Evolutionary conservation across 805 yeast species (phyloP).

Genomic region (Wickerhamomyces subpelliculosus): DNA sequence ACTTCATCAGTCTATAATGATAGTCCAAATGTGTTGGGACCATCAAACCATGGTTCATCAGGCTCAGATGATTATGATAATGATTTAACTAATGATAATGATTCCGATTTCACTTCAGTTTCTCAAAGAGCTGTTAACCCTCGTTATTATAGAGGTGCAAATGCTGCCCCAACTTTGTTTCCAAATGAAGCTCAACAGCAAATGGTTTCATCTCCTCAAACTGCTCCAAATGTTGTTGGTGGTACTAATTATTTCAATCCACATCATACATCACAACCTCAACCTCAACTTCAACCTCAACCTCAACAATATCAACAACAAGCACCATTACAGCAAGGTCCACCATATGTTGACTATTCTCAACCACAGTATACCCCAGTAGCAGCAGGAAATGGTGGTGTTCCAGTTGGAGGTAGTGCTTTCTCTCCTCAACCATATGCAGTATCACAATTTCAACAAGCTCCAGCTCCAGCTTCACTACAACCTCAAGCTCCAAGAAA

Average conservation of each 20-base stretch:
- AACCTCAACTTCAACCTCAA: too few relatives aligned
- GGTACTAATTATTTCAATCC: too few relatives aligned
- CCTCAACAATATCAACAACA: too few relatives aligned
- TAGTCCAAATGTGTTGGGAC: slow-evolving; percentile 1
- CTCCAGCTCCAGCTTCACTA: slow-evolving; percentile 5
- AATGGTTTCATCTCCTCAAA: not conserved
- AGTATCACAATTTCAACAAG: slow-evolving; percentile 1
- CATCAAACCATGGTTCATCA: slow-evolving; percentile 5
- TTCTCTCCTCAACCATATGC: too few relatives aligned
- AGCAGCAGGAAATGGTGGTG: too few relatives aligned
- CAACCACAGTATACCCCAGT: too few relatives aligned
- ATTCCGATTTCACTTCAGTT: slow-evolving; percentile 70
- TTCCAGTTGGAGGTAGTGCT: too few relatives aligned
- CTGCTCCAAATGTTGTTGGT: not conserved
- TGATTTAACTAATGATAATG: slow-evolving; percentile 20
- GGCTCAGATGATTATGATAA: slow-evolving; percentile 11
- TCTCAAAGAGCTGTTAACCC: slow-evolving; percentile 74
- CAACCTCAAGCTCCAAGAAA: slow-evolving; percentile 9
- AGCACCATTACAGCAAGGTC: too few relatives aligned
- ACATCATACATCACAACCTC: too few relatives aligned
- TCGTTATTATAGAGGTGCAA: slow-evolving; percentile 34
- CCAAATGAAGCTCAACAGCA: slow-evolving; percentile 9
- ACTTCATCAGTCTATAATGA: not conserved
- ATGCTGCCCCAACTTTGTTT: slow-evolving; percentile 20
- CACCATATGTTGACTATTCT: too few relatives aligned